Conservation (phyloP, 805 yeast species). For the Cyberlindnera euphorbiiphila region DNA sequence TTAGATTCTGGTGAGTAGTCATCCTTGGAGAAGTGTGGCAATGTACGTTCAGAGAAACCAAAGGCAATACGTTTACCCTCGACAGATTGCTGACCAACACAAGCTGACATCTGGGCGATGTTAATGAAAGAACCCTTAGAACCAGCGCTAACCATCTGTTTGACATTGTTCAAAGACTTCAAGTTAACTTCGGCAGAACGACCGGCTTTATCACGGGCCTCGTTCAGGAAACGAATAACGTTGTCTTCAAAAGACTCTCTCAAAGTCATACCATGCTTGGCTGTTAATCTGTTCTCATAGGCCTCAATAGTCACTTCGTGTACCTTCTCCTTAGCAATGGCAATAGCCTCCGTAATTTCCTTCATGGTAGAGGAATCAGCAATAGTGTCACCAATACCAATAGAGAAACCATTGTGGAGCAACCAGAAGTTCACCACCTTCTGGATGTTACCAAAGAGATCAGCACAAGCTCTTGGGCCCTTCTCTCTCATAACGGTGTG, state of each 20-base stretch:
- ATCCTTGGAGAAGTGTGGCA: constrained; percentile 98
- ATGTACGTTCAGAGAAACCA: constrained; percentile 92
- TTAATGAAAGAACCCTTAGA: constrained; percentile 98
- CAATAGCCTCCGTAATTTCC: constrained; percentile 87
- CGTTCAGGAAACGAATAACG: constrained; percentile 90
- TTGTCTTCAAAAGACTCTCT: constrained; percentile 98
- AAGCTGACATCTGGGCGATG: constrained; percentile 99
- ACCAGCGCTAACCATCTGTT: constrained; percentile 99
- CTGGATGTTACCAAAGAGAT: constrained; percentile 86
- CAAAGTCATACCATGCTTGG: constrained; percentile 99
- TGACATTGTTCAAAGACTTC: constrained; percentile 91
- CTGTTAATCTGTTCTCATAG: constrained; percentile 80
- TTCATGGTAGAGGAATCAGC: constrained; percentile 97
- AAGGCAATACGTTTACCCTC: constrained; percentile 99
- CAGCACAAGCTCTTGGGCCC: constrained; percentile 88
- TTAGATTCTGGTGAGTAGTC: constrained; percentile 98
- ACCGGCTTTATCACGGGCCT: constrained; percentile 99
- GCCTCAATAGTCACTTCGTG: constrained; percentile 92
- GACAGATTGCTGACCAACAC: constrained; percentile 99
- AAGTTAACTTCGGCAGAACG: constrained; percentile 95
- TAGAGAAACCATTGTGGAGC: constrained; percentile 93
- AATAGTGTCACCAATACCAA: constrained; percentile 99
- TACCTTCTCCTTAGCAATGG: constrained; percentile 89
- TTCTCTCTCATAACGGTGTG: constrained; percentile 98
- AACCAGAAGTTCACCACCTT: constrained; percentile 96